Evolutionary conservation across 495 filamentous ascomycete genomes (phyloP).

Genomic region (Lasiosphaeriaceae sp.): DNA sequence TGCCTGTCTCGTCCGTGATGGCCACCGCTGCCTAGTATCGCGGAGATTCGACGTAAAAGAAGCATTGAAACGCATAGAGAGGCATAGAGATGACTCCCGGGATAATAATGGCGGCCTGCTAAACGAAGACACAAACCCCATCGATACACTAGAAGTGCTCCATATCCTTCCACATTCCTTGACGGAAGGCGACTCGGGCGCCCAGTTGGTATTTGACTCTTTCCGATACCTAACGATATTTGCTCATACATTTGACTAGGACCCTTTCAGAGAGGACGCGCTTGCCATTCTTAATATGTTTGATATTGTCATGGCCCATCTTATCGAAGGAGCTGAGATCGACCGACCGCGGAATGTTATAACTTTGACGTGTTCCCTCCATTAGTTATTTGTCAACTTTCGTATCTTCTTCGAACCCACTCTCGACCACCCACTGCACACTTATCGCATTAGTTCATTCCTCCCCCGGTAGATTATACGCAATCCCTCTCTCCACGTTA

Average conservation of each 20-base stretch:
- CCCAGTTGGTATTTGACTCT: neutral
- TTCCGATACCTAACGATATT: neutral
- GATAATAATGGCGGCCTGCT: slow-evolving; percentile 20
- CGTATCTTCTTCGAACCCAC: slow-evolving; percentile 17
- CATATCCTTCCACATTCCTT: slow-evolving; percentile 26
- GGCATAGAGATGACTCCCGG: slow-evolving; percentile 10
- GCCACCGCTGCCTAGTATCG: slow-evolving; percentile 24
- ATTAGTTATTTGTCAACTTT: slow-evolving; percentile 21
- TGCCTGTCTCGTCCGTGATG: slow-evolving; percentile 23
- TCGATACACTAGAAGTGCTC: slow-evolving; percentile 18
- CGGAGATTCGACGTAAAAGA: slow-evolving; percentile 17
- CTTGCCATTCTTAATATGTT: slow-evolving; percentile 26
- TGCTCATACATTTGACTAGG: slow-evolving; percentile 1
- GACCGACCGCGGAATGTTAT: slow-evolving; percentile 21
- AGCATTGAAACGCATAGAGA: slow-evolving; percentile 9
- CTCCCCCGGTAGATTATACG: neutral
- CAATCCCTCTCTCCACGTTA: slow-evolving; percentile 13
- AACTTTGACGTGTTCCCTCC: slow-evolving; percentile 15
- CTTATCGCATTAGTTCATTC: slow-evolving; percentile 19
- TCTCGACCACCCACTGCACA: slow-evolving; percentile 9
- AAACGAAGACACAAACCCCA: slow-evolving; percentile 1
- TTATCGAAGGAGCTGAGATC: slow-evolving; percentile 19
- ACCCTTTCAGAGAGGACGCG: slow-evolving; percentile 14
- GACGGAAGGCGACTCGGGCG: slow-evolving; percentile 9
- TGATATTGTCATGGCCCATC: slow-evolving; percentile 17